Evolutionary conservation across 371 early-diverging fungal species (phyloP), one percentile per base, ranked within the genome.

Genomic region (Conidiobolus incongruus): DNA sequence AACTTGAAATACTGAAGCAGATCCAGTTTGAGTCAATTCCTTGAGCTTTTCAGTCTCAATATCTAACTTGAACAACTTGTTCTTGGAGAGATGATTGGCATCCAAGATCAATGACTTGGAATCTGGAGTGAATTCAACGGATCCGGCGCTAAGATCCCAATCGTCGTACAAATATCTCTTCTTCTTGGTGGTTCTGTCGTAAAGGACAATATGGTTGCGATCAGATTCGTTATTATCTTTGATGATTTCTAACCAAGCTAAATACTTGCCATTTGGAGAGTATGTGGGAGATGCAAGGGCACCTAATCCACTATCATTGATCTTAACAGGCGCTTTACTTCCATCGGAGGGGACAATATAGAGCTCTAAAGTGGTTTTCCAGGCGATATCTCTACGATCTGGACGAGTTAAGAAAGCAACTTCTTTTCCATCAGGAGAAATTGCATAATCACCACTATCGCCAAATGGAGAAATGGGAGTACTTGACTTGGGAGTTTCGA

Each of bases 321-420:
- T 51, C 28, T 57, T 53, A 13, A 51, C 49, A 19, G 72, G 66
- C 1, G 30, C 38, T 1, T 33, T 44, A 12, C 53, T 29, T 1
- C 70, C 74, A 16, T 54, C 45, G 15, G 70, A 62, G 8, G 65
- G 57, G 1, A 78, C 72, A 33, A 68, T 45, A 49, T 75, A 82
- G 35, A 86, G 63, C 44, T 71, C 66, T 30, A 68, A 63, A n/a
- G 79, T 68, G 22, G 85, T 81, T 49, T 68, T 61, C 84, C 84
- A 84, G 7, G 84, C 81, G 17, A 69, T 68, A 39, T 73, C 67
- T 11, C 44, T 52, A 6, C 62, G 60, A 10, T 59, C 65, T 23
- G 63, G 62, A 52, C 79, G 79, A 46, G 82, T 58, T 1, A 70
- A 54, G 56, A 84, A 86, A 16, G 77, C 80, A 11, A 81, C 26